Percentiles rank a stretch among this genome's conserved stretches.
These are phyloP conservation scores for Capsicum pubescens DNA, from an alignment of 257 asterid genomes.

Conservation along the genomic window DNA sequence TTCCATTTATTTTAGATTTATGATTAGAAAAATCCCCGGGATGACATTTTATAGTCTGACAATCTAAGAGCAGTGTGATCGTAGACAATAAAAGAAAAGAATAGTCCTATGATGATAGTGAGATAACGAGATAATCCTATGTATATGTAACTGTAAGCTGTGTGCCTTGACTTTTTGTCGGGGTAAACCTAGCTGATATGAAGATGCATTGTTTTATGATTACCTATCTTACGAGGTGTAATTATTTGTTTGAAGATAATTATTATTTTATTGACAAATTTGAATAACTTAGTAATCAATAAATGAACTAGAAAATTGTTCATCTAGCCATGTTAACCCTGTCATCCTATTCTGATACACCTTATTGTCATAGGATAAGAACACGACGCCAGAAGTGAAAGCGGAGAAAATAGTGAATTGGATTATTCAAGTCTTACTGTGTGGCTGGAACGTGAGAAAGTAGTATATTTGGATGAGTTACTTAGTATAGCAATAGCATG, in stretches of 20 bases:
- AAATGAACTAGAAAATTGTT: neutral
- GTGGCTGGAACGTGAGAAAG: neutral
- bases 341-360: neutral
- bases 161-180: neutral
- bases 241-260: neutral
- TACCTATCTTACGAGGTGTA: neutral
- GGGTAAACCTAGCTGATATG: neutral
- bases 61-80: neutral
- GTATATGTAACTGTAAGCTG: neutral
- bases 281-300: neutral
- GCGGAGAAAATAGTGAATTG: neutral
- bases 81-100: neutral
- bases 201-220: neutral
- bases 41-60: neutral
- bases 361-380: neutral
- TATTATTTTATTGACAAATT: neutral
- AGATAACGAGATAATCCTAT: neutral
- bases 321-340: neutral
- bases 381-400: neutral
- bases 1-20: neutral
- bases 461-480: neutral
- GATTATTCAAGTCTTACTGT: neutral
- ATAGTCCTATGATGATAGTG: neutral
- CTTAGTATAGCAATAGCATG: neutral
- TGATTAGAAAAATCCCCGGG: neutral